phyloP scores from a whole-genome alignment of 1,139 yeast genomes.

The Magnusiomyces sp. region DNA sequence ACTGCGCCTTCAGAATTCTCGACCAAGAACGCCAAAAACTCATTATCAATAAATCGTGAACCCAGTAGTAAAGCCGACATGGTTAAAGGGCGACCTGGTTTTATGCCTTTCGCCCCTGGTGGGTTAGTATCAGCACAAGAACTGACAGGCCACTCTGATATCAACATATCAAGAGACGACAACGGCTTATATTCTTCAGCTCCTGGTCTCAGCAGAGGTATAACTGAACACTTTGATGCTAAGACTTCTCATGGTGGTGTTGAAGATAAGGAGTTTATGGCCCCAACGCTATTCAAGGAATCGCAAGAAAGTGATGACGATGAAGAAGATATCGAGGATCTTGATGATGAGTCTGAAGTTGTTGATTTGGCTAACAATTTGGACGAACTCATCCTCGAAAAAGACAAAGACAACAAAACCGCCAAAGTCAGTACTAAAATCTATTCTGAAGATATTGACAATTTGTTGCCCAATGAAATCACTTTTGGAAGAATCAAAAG shows the following conservation, averaged over 20 bases:
- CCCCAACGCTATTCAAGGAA: too few relatives aligned
- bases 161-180: conserved; percentile 47
- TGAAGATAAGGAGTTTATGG: conserved; percentile 17
- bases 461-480: conserved; percentile 62
- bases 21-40: conserved; percentile 53
- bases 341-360: neutral
- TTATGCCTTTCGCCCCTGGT: conserved; percentile 90
- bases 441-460: conserved; percentile 41
- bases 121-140: conserved; percentile 58
- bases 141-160: too few relatives aligned
- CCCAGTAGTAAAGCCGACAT: conserved; percentile 55
- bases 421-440: conserved; percentile 31
- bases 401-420: conserved; percentile 9
- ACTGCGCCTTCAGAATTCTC: conserved; percentile 42
- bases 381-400: conserved; percentile 4
- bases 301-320: neutral
- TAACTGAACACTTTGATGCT: conserved; percentile 29
- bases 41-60: conserved; percentile 64
- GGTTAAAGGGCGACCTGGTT: conserved; percentile 62
- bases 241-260: conserved; percentile 27
- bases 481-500: conserved; percentile 37
- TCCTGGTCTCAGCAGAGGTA: conserved; percentile 73
- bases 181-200: conserved; percentile 76
- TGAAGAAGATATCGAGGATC: conserved; percentile 1
- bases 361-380: conserved; percentile 8